Conservation (phyloP, 1,139 yeast genomes). For the Geotrichum carabidarum region DNA sequence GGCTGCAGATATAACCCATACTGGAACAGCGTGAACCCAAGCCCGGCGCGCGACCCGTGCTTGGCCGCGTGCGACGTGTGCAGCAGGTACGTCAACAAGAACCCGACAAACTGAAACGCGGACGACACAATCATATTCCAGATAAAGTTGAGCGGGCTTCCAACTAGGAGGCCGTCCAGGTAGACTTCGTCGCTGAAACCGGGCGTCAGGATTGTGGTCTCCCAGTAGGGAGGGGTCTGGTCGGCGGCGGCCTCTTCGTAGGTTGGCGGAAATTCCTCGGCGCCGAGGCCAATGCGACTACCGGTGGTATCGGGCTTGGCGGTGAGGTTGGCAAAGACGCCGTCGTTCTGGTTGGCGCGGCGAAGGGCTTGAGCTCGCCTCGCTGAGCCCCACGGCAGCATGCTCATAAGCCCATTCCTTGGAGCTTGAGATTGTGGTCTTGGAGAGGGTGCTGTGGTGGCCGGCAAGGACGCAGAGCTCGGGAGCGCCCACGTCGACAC, state of each 20-base stretch:
- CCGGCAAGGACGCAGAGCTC: too few relatives aligned
- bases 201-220: constrained; percentile 76
- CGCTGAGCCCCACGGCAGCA: constrained; percentile 7
- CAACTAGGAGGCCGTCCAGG: constrained; percentile 96
- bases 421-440: too few relatives aligned
- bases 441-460: too few relatives aligned
- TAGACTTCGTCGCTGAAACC: constrained; percentile 81
- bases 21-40: constrained; percentile 77
- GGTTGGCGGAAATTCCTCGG: constrained; percentile 67
- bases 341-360: constrained; percentile 54
- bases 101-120: constrained; percentile 91
- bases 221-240: constrained; percentile 96
- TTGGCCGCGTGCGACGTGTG: constrained; percentile 98
- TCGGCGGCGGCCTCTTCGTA: constrained; percentile 96
- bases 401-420: constrained; percentile 10
- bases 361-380: constrained; percentile 34
- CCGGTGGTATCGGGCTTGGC: constrained; percentile 56
- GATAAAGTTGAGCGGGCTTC: constrained; percentile 74
- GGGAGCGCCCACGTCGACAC: too few relatives aligned
- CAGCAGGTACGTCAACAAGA: constrained; percentile 77
- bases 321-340: constrained; percentile 84
- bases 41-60: constrained; percentile 90
- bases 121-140: constrained; percentile 89
- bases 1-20: constrained; percentile 75
- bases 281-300: constrained; percentile 23